Conservation (phyloP, 805 yeast species). For the Ogataea thermomethanolica region DNA sequence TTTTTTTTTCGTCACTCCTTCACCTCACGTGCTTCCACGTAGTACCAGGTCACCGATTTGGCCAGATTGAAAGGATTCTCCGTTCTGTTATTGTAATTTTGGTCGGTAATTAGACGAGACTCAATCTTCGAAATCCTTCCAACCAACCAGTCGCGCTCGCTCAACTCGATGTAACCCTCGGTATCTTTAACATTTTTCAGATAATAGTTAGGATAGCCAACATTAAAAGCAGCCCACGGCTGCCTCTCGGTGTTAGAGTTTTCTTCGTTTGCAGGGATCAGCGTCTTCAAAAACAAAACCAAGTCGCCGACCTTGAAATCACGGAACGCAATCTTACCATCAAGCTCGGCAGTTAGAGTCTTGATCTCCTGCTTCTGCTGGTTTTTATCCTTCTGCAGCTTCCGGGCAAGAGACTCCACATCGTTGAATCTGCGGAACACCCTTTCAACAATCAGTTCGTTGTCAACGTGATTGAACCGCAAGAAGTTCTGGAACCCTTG, state of each 20-base stretch:
- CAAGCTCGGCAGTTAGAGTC: slow-evolving; percentile 33
- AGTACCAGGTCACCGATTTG: slow-evolving; percentile 61
- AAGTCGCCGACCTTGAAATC: slow-evolving; percentile 71
- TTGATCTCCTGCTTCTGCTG: slow-evolving; percentile 45
- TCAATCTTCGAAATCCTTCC: slow-evolving; percentile 63
- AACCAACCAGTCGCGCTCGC: slow-evolving; percentile 76
- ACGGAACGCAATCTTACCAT: slow-evolving; percentile 60
- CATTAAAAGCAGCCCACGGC: slow-evolving; percentile 95
- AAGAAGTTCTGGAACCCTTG: slow-evolving; percentile 36
- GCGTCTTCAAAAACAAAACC: slow-evolving; percentile 80
- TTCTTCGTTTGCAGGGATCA: slow-evolving; percentile 19
- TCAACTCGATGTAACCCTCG: slow-evolving; percentile 23
- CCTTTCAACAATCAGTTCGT: slow-evolving; percentile 27
- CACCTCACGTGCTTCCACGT: slow-evolving; percentile 52
- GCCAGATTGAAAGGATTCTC: slow-evolving; percentile 67
- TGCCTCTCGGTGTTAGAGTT: slow-evolving; percentile 23
- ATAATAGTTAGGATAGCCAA: slow-evolving; percentile 83
- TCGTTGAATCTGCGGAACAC: slow-evolving; percentile 78
- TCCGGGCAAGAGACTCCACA: slow-evolving; percentile 86
- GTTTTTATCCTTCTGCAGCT: slow-evolving; percentile 69
- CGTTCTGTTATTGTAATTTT: slow-evolving; percentile 31
- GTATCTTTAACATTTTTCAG: slow-evolving; percentile 39
- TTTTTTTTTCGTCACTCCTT: slow-evolving; percentile 4
- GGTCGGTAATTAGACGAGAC: slow-evolving; percentile 48
- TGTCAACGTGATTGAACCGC: slow-evolving; percentile 24